phyloP scores from a whole-genome alignment of 2,329 filamentous ascomycete species.

The Diplodia intermedia region DNA sequence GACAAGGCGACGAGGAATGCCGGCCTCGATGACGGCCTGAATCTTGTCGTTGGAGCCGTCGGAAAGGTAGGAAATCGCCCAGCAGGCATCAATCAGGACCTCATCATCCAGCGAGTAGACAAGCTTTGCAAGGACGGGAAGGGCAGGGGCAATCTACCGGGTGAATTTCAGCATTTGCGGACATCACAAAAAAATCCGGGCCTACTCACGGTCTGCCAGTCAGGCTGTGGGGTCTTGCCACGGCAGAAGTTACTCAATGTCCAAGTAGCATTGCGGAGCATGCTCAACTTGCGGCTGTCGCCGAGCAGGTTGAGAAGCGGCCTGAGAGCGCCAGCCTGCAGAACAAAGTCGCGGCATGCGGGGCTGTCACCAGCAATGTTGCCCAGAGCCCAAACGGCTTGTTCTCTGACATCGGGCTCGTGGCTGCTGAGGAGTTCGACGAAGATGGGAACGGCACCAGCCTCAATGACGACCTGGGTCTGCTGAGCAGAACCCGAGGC shows the following conservation, averaged over 20 bases:
- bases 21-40: conserved; percentile 97
- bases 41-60: conserved; percentile 99
- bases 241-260: conserved; percentile 99
- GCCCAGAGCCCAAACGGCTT: conserved; percentile 97
- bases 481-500: conserved; percentile 95
- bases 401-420: conserved; percentile 96
- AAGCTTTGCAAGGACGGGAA: conserved; percentile 94
- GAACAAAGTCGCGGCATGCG: conserved; percentile 94
- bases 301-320: conserved; percentile 88
- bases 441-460: conserved; percentile 97
- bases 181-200: background rate
- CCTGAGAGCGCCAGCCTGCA: conserved; percentile 87
- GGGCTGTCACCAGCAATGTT: conserved; percentile 99
- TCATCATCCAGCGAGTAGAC: conserved; percentile 99
- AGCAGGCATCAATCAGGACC: conserved; percentile 98
- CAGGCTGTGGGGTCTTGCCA: conserved; percentile 98
- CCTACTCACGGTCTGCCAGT: conserved; percentile 87
- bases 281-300: conserved; percentile 98
- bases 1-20: conserved; percentile 93
- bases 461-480: conserved; percentile 98
- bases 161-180: conserved; percentile 5
- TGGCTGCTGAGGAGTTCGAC: conserved; percentile 94
- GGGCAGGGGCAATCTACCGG: conserved; percentile 84
- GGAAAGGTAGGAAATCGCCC: conserved; percentile 98
- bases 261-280: conserved; percentile 98